Evolutionary conservation across 441 rosid species (phyloP), one percentile per base, ranked within the genome.

Genomic region (Adansonia madagascariensis): DNA sequence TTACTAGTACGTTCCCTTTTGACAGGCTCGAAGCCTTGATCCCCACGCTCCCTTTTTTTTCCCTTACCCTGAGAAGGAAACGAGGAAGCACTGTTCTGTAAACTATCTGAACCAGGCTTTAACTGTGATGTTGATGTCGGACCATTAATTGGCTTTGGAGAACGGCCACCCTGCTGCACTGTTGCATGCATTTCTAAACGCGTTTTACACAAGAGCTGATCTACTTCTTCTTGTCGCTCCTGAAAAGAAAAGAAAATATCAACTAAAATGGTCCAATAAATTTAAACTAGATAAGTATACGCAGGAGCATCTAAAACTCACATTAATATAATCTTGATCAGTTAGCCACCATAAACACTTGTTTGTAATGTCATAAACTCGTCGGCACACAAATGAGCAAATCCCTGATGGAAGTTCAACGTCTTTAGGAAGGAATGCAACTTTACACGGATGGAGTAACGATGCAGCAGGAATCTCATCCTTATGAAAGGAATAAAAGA

Each of bases 341-440:
- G 94, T 94, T 83, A 92, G 85, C 99, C 99, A 96, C 97, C 97
- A 90, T 84, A 94, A 82, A 83, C 93, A 80, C 85, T 84, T 82
- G 85, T 86, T 89, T 31, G 74, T 81, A 85, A 91, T 88, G 84
- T 92, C 99, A 74, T 96, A 96, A 80, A 91, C 95, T 78, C 91
- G 85, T 69, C 97, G 81, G 78, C 99, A 96, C 63, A 94, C 95
- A 83, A 92, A 94, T 1, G 96, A 96, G 82, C 84, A 85, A 79
- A 91, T 77, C 50, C 95, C 95, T 81, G 97, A 77, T 3, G 94
- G 92, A 85, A 95, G 91, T 82, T 89, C 91, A 84, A 79, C 83
- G 65, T 92, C 95, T 91, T 85, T 89, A 14, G 87, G 89, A 82
- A 93, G 96, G 79, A 95, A 95, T 63, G 93, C 80, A 84, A 92